Percentiles rank a stretch among this genome's conserved stretches.
phyloP scores from a whole-genome alignment of 768 basidiomycete genomes.

The Tulasnella calospora region DNA sequence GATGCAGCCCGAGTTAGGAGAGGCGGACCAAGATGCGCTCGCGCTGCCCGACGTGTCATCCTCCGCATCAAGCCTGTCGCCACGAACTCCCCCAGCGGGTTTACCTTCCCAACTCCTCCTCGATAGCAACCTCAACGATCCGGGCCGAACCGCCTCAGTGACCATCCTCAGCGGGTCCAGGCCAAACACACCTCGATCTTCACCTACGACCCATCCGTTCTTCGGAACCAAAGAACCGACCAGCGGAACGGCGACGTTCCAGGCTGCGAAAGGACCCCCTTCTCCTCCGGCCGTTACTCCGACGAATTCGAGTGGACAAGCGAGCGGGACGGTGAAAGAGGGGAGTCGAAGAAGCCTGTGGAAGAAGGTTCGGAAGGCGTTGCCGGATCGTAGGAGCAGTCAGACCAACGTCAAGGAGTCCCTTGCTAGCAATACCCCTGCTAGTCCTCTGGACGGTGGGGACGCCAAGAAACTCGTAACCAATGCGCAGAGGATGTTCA shows the following conservation, averaged over 20 bases:
- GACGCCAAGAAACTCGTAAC: background rate
- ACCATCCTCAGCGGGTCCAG: background rate
- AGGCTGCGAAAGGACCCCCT: background rate
- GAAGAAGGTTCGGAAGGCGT: background rate
- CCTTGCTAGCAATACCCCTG: background rate
- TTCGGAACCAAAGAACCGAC: background rate
- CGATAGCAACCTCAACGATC: background rate
- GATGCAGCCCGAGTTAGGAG: background rate
- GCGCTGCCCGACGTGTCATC: background rate
- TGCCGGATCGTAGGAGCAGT: background rate
- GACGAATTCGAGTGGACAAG: background rate
- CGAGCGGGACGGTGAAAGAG: background rate
- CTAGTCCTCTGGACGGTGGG: background rate
- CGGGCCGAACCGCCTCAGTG: background rate
- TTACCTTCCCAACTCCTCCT: background rate
- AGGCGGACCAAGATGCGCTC: background rate
- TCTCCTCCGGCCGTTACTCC: background rate
- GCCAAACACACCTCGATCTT: background rate
- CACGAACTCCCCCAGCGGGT: background rate
- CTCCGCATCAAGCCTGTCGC: background rate
- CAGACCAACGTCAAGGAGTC: background rate
- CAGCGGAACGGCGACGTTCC: background rate
- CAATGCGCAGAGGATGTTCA: background rate
- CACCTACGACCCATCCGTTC: background rate
- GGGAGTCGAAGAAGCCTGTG: background rate